Evolutionary conservation across 495 filamentous ascomycete genomes (phyloP), one percentile per base, ranked within the genome.

Genomic region (Aspergillus panamensis): DNA sequence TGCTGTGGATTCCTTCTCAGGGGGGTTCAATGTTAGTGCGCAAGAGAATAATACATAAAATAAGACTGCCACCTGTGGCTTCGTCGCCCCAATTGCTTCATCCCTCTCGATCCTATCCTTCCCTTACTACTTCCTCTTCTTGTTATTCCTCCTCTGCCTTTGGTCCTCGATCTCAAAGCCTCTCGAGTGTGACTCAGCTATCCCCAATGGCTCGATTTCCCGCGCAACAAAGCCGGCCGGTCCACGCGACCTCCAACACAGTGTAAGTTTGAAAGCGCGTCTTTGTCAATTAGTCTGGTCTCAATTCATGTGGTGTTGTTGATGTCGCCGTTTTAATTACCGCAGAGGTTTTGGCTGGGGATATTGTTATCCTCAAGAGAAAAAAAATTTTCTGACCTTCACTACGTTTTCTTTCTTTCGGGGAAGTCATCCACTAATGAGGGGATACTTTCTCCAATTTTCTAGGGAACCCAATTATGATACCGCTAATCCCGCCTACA

Each of bases 401-500:
- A 31, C 35, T 20, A 6, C 50, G 19, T 14, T 49, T 39, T 19
- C 20, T 21, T 57, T 42, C 29, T n/a, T 43, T 33, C 13, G 21
- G 19, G 2, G 13, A 37, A 32, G 0, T 19, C 45, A 32, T 9
- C 43, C 35, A 31, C 48, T 58, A 21, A 58, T 37, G 25, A 20
- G 17, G 19, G 8, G 30, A 58, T 57, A 33, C 37, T 16, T 25
- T 8, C 1, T 33, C 16, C 42, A 20, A 45, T 17, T 45, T 14
- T 35, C 55, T 58, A 77, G 75, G 60, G 70, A 75, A 33, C 68
- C 77, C 53, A 77, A 79, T 62, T 82, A 75, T 59, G 86, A 88
- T 67, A 88, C 86, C 40, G 79, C 85, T 56, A 78, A 86, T 67
- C 78, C 84, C 16, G 65, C 77, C 54, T 82, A 85, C 57, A 83